Conservation (phyloP, 441 rosid species). For the Erysimum cheiri region DNA sequence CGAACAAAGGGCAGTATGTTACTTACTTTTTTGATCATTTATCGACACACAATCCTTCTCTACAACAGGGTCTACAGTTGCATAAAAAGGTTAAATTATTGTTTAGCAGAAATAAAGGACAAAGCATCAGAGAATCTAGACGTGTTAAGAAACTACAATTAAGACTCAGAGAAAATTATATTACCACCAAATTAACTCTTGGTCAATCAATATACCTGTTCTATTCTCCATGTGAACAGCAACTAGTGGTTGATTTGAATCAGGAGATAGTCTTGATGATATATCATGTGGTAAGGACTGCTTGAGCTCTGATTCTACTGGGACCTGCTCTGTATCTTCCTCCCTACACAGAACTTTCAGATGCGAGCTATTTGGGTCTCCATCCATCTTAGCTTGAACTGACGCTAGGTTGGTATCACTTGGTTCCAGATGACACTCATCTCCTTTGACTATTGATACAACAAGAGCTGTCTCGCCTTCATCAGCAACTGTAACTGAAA, state of each 20-base stretch:
- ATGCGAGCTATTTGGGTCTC: slow-evolving; percentile 44
- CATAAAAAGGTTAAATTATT: slow-evolving; percentile 23
- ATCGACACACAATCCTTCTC: slow-evolving; percentile 24
- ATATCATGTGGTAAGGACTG: slow-evolving; percentile 61
- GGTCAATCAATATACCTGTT: slow-evolving; percentile 44
- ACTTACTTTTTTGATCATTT: slow-evolving; percentile 36
- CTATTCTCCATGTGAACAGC: slow-evolving; percentile 48
- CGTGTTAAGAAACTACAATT: slow-evolving; percentile 5
- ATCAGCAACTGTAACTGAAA: slow-evolving; percentile 89
- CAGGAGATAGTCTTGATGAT: slow-evolving; percentile 46
- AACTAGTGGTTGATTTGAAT: slow-evolving; percentile 45
- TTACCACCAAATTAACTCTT: slow-evolving; percentile 45
- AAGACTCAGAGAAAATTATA: slow-evolving; percentile 44
- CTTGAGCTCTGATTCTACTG: slow-evolving; percentile 49
- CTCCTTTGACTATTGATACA: slow-evolving; percentile 76
- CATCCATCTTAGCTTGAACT: slow-evolving; percentile 49
- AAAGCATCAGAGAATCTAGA: slow-evolving; percentile 4
- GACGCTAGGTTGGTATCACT: slow-evolving; percentile 48
- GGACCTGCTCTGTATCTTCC: slow-evolving; percentile 44
- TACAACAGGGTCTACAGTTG: slow-evolving; percentile 29
- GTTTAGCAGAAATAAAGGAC: slow-evolving; percentile 8
- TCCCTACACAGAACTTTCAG: slow-evolving; percentile 45
- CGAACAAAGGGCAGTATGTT: slow-evolving; percentile 24
- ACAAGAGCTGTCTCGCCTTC: slow-evolving; percentile 96
- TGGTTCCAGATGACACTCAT: slow-evolving; percentile 53